These are phyloP conservation scores for Fusarium agapanthi DNA, from an alignment of 2,329 filamentous ascomycete species.

Conservation along the genomic window DNA sequence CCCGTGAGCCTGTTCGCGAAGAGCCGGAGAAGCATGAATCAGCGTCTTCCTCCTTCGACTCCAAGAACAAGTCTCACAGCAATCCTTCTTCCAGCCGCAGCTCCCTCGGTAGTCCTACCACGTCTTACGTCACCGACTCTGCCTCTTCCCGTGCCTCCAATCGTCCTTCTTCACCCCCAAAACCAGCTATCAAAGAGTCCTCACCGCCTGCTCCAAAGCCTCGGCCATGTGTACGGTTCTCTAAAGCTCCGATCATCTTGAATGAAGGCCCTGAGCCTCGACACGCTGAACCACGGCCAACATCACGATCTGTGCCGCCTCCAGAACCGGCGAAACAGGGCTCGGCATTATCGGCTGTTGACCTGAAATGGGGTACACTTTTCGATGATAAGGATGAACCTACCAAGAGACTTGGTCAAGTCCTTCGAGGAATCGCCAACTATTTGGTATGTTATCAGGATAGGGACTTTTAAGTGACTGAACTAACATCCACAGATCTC, in stretches of 20 bases:
- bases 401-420: constrained; percentile 73
- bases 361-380: constrained; percentile 79
- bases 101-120: constrained; percentile 22
- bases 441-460: constrained; percentile 67
- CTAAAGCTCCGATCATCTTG: constrained; percentile 41
- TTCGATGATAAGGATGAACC: constrained; percentile 75
- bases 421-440: constrained; percentile 76
- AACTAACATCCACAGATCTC: constrained; percentile 40
- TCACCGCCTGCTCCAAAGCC: constrained; percentile 21
- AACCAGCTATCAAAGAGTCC: constrained; percentile 3
- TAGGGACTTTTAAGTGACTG: too few relatives aligned
- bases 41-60: neutral
- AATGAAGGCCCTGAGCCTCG: constrained; percentile 25
- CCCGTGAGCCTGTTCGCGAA: constrained; percentile 36
- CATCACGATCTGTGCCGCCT: constrained; percentile 6
- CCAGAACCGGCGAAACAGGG: neutral
- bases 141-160: constrained; percentile 22
- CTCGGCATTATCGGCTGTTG: constrained; percentile 56
- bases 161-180: constrained; percentile 7
- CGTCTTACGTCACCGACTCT: constrained; percentile 36
- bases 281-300: constrained; percentile 1
- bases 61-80: neutral
- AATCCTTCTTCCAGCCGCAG: constrained; percentile 2
- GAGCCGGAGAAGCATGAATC: constrained; percentile 16
- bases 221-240: constrained; percentile 46